A percentile compares a stretch with the other conserved stretches of the same genome.
Conservation (phyloP, 225 moss, liverwort and hornwort species). For the Straminergon stramineum region DNA sequence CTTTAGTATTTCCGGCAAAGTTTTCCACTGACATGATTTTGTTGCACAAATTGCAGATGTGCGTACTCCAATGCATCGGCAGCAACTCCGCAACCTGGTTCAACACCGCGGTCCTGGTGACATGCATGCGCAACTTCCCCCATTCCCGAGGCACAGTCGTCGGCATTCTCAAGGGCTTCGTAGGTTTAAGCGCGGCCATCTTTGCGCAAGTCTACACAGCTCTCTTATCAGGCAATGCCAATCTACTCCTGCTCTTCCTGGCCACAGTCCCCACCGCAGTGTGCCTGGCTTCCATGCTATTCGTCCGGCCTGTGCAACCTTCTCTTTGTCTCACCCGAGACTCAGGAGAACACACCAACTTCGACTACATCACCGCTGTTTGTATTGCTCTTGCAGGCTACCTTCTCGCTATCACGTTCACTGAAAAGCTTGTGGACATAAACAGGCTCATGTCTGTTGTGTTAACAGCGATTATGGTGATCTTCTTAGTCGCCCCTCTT, state of each 20-base stretch:
- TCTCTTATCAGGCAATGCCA: slow-evolving; percentile 24
- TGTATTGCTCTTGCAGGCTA: slow-evolving; percentile 63
- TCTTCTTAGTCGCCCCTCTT: slow-evolving; percentile 59
- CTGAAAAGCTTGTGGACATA: slow-evolving; percentile 26
- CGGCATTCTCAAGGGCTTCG: slow-evolving; percentile 83
- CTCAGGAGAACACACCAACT: slow-evolving; percentile 41
- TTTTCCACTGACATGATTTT: not conserved
- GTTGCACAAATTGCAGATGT: not conserved
- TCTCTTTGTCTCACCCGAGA: not conserved
- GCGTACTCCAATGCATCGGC: slow-evolving; percentile 34
- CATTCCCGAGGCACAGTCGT: slow-evolving; percentile 71
- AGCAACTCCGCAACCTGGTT: slow-evolving; percentile 74
- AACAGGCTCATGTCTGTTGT: slow-evolving; percentile 11
- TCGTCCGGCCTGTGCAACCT: slow-evolving; percentile 49
- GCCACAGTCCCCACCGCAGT: slow-evolving; percentile 38
- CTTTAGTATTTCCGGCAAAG: not conserved
- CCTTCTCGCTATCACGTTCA: slow-evolving; percentile 39
- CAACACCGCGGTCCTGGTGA: slow-evolving; percentile 77
- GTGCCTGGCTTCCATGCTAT: slow-evolving; percentile 61
- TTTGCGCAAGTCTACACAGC: slow-evolving; percentile 62
- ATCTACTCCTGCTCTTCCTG: slow-evolving; percentile 57
- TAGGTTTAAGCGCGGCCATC: slow-evolving; percentile 78
- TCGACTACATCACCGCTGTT: slow-evolving; percentile 56
- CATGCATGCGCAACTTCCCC: slow-evolving; percentile 81
- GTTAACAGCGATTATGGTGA: slow-evolving; percentile 44